Percentiles rank a stretch among this genome's conserved stretches.
Conservation (phyloP, 805 yeast species). For the Kluyveromyces starmeri region DNA sequence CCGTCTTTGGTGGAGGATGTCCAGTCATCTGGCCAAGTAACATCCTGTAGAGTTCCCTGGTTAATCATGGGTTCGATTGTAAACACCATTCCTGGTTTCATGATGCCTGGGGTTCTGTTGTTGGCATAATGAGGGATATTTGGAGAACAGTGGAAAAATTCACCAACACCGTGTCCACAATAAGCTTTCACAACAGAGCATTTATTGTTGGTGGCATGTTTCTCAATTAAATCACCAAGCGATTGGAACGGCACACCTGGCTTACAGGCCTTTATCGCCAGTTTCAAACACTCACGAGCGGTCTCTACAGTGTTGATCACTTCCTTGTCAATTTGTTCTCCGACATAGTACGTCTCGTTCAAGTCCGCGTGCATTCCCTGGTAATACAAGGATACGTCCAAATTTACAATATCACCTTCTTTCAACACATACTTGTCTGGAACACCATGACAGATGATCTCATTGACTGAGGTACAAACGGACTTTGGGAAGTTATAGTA, state of each 20-base stretch:
- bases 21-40: conserved; percentile 97
- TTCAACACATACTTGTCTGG: conserved; percentile 82
- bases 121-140: conserved; percentile 89
- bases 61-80: conserved; percentile 97
- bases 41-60: conserved; percentile 71
- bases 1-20: conserved; percentile 91
- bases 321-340: conserved; percentile 71
- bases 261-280: conserved; percentile 76
- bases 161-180: conserved; percentile 90
- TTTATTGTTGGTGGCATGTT: conserved; percentile 66
- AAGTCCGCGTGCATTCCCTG: conserved; percentile 90
- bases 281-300: conserved; percentile 76
- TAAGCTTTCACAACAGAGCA: conserved; percentile 85
- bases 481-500: conserved; percentile 91
- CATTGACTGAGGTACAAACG: conserved; percentile 89
- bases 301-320: conserved; percentile 87
- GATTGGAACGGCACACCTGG: conserved; percentile 88
- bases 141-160: conserved; percentile 84
- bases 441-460: conserved; percentile 93
- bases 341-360: conserved; percentile 95
- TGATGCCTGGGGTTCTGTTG: conserved; percentile 87
- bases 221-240: conserved; percentile 81
- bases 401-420: conserved; percentile 91
- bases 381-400: conserved; percentile 79
- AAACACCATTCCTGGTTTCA: conserved; percentile 93